phyloP scores from a whole-genome alignment of 768 basidiomycete genomes.

The Tephrocybe sp. region DNA sequence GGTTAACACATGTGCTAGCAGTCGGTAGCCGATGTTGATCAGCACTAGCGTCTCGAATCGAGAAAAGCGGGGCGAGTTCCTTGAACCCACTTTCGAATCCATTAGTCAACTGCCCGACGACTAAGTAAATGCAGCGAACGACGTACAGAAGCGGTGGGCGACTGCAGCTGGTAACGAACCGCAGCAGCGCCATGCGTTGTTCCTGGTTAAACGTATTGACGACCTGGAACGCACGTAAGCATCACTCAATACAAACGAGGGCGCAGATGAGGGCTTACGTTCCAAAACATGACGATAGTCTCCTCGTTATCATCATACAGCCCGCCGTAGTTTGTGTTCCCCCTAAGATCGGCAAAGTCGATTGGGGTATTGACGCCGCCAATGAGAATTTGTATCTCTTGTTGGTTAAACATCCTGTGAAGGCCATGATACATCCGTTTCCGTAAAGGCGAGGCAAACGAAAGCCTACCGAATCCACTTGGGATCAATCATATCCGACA shows the following conservation, averaged over 20 bases:
- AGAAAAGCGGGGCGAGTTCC: constrained; percentile 85
- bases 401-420: constrained; percentile 96
- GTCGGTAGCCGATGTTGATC: constrained; percentile 75
- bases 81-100: constrained; percentile 69
- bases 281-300: constrained; percentile 85
- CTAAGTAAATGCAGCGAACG: constrained; percentile 22
- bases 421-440: no score
- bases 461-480: constrained; percentile 74
- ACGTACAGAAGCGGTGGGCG: constrained; percentile 84
- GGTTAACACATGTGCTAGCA: constrained; percentile 87
- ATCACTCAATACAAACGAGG: background rate
- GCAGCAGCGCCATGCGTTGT: constrained; percentile 72
- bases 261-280: constrained; percentile 38
- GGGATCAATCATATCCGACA: constrained; percentile 89
- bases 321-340: constrained; percentile 83
- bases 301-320: constrained; percentile 67
- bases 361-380: constrained; percentile 87
- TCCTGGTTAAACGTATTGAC: constrained; percentile 79
- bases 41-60: constrained; percentile 76
- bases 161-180: constrained; percentile 93
- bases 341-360: constrained; percentile 77
- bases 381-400: constrained; percentile 89
- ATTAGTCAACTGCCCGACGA: background rate
- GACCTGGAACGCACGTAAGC: constrained; percentile 47
- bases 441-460: background rate